A percentile compares a stretch with the other conserved stretches of the same genome.
Conservation (phyloP, 2,329 filamentous ascomycete genomes). For the Pezicula radicicola region DNA sequence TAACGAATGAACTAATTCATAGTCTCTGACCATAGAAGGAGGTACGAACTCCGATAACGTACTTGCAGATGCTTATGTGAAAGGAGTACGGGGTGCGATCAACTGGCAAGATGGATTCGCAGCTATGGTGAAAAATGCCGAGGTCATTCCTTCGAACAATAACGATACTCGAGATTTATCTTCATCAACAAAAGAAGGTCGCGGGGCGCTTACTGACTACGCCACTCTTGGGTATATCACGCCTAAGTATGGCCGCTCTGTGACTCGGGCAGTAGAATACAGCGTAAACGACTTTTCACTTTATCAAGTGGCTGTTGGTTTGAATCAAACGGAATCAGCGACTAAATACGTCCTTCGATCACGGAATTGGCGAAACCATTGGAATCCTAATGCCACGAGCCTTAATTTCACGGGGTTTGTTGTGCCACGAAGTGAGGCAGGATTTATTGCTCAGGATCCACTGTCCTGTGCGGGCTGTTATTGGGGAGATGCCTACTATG, state of each 20-base stretch:
- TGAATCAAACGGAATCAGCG: constrained; percentile 51
- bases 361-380: constrained; percentile 71
- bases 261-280: constrained; percentile 66
- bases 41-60: constrained; percentile 71
- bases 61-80: constrained; percentile 69
- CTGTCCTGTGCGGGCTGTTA: constrained; percentile 46
- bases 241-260: constrained; percentile 56
- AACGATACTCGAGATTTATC: constrained; percentile 48
- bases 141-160: constrained; percentile 57
- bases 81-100: constrained; percentile 57
- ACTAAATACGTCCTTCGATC: constrained; percentile 60
- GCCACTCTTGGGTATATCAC: constrained; percentile 62
- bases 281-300: constrained; percentile 67
- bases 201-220: constrained; percentile 70
- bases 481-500: constrained; percentile 50
- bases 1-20: no score
- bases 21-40: constrained; percentile 38
- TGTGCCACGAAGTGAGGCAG: constrained; percentile 50
- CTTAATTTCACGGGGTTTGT: constrained; percentile 64
- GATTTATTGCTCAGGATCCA: constrained; percentile 45
- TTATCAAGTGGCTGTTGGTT: constrained; percentile 59
- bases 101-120: constrained; percentile 61
- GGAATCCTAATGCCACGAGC: constrained; percentile 56
- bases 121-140: constrained; percentile 65
- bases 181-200: constrained; percentile 63